A percentile compares a stretch with the other conserved stretches of the same genome.
Evolutionary conservation across 768 basidiomycete species (phyloP).

Genomic region (Agrocybe praecox): DNA sequence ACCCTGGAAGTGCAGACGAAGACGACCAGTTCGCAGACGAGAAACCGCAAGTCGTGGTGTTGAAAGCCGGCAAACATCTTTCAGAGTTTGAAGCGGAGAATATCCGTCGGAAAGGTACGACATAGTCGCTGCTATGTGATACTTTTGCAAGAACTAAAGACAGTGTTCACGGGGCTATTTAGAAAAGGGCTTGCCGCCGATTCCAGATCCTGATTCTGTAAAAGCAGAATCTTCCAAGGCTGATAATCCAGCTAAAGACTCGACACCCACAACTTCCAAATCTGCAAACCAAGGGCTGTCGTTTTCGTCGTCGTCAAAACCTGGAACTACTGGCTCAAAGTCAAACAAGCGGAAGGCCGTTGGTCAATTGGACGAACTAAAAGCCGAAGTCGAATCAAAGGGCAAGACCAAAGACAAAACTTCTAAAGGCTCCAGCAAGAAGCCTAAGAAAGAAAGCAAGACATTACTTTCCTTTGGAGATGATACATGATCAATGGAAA

Average conservation of each 20-base stretch:
- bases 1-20: conserved; percentile 76
- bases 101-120: conserved; percentile 69
- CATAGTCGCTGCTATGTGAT: too few species aligned
- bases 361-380: conserved; percentile 32
- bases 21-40: conserved; percentile 65
- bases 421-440: conserved; percentile 40
- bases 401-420: conserved; percentile 19
- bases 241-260: conserved; percentile 19
- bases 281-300: conserved; percentile 33
- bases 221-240: conserved; percentile 16
- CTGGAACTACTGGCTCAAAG: conserved; percentile 22
- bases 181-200: conserved; percentile 66
- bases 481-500: conserved; percentile 38
- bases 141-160: too few species aligned
- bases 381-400: conserved; percentile 21
- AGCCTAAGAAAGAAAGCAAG: conserved; percentile 53
- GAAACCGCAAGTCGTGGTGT: conserved; percentile 85
- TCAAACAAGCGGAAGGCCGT: conserved; percentile 44
- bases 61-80: conserved; percentile 88
- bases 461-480: conserved; percentile 61
- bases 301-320: conserved; percentile 45
- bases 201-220: conserved; percentile 35
- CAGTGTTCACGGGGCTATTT: too few species aligned
- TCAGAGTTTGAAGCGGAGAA: conserved; percentile 78
- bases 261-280: conserved; percentile 16